Evolutionary conservation across 2,329 filamentous ascomycete genomes (phyloP), one percentile per base, ranked within the genome.

Genomic region (Ophiocordyceps camponoti-rufipedis): DNA sequence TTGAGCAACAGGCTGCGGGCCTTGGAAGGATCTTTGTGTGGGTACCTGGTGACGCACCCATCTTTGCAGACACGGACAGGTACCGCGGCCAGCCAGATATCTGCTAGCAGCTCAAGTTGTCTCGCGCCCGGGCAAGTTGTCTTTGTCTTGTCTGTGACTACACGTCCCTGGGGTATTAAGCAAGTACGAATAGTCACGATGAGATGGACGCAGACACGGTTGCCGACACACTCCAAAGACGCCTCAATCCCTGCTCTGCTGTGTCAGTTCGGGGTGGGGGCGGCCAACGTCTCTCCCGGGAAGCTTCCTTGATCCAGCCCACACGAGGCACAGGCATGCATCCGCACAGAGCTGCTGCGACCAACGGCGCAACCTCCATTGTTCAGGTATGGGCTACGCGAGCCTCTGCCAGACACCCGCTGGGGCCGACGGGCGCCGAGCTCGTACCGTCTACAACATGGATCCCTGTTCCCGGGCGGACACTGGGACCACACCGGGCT

Each of bases 1-100:
- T 46, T 42, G 44, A 48, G 46, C 46, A 48, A 48, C 46, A 14
- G 32, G 23, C 23, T 23, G 23, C 23, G 23, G 23, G 23, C 23
- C 23, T 23, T 23, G 23, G 23, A 23, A 23, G 23, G 23, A 23
- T 23, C 3, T 23, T 23, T 23, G 3, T 23, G 23, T 23, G n/a
- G n/a, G 23, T 23, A 23, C 23, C 23, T 23, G 23, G 23, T 3
- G 23, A 23, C 23, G 23, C 23, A 23, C 3, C 3, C 23, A 23
- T 23, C 23, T 23, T 23, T 23, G 23, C 23, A 5, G 23, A 5
- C 5, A 23, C 23, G 23, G 23, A 23, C 29, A 31, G 7, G 29
- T 31, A 9, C 29, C 29, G 29, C 29, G 10, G 28, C 28, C 28
- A 29, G 28, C 6, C 28, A n/a, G 28, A 5, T 10, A 10, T 29